Base-by-base conservation (phyloP, 163 green algal species). In the Chlorella variabilis region DNA sequence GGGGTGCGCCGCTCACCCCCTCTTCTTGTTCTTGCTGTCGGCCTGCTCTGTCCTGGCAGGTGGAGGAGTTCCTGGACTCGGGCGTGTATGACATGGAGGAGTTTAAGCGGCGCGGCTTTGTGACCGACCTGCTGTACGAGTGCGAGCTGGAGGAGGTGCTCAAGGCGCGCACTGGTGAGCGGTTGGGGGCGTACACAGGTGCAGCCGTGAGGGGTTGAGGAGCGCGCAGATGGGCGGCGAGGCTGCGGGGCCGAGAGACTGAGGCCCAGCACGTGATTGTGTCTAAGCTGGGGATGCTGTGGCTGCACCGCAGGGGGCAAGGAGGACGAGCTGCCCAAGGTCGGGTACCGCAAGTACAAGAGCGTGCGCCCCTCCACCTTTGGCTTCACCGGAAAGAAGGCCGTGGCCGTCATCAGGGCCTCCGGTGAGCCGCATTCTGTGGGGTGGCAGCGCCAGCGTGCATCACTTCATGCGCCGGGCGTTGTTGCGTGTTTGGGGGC, bases 81-180 rank as follows among this genome's bases (percentile, higher is more conserved):
- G 95, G 93, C 45, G 78, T 96, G 31, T 96, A 91, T 78, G 91
- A 98, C 77, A 93, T 94, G 83, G 41, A 89, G 59, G 58, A 89
- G 23, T 88, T 86, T 31, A 82, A 78, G 65, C 80, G 89, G 59
- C 82, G 83, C 4, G 94, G 92, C 15, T 97, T 90, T 88, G 66
- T 98, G n/a, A 93, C 81, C 25, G 93, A 84, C 27, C 87, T 98
- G 38, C 89, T 90, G 81, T 99, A 99, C 71, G 95, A 96, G 78
- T 93, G 97, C 74, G 91, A 99, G 83, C 54, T 99, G 18, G 82
- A 96, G 63, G 88, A 95, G 2, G 82, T 94, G 73, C 79, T 98
- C 2, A 98, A 95, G 89, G 73, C 92, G 81, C 77, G 88, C 20
- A 93, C 88, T 0, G 88, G 74, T 48, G n/a, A n/a, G 78, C 8